Base-by-base conservation (phyloP, 495 filamentous ascomycete species). In the Sabuloglossum arenarium region DNA sequence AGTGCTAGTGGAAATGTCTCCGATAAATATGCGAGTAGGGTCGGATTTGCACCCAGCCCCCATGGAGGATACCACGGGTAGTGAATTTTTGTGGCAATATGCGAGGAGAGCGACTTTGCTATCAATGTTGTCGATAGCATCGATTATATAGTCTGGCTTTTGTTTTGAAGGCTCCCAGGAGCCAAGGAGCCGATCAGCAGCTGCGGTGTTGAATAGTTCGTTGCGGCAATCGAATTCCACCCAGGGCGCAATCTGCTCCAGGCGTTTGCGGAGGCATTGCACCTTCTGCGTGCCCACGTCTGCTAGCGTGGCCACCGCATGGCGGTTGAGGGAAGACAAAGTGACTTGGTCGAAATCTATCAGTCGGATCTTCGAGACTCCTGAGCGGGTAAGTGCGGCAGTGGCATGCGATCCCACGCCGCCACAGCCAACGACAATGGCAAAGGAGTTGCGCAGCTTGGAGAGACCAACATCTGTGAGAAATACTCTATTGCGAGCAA, bases 341-440 rank as follows among this genome's bases (percentile, higher is more conserved):
- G 88, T 89, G 27, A 96, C 93, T 73, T 99, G 91, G 69, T 99
- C 91, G 64, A 99, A 99, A 66, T 99, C 91, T 60, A 99, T 82
- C 27, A 99, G 77, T 1, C 93, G 84, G 54, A 99, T 77, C 55
- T 79, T 81, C 30, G 81, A 78, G 21, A 94, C 87, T 23, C 91
- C 93, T 0, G 88, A 95, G 25, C 91, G 84, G 6, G 89, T 79
- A 16, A 99, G 77, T 21, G 93, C 84, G 3, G 87, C 80, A 11
- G 82, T 78, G 43, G 86, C 86, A 70, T 96, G 93, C 0, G 88
- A 94, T 56, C 91, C 91, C 8, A 99, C 91, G 28, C 91, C 91
- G 55, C 91, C 91, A 61, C 87, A 90, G 11, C 91, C 91, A 39
- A 99, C 86, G 5, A 99, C 75, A 42, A 94, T 77, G 30, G 97